Evolutionary conservation across 2,329 filamentous ascomycete genomes (phyloP).

Genomic region (Aspergillus calidoustus): DNA sequence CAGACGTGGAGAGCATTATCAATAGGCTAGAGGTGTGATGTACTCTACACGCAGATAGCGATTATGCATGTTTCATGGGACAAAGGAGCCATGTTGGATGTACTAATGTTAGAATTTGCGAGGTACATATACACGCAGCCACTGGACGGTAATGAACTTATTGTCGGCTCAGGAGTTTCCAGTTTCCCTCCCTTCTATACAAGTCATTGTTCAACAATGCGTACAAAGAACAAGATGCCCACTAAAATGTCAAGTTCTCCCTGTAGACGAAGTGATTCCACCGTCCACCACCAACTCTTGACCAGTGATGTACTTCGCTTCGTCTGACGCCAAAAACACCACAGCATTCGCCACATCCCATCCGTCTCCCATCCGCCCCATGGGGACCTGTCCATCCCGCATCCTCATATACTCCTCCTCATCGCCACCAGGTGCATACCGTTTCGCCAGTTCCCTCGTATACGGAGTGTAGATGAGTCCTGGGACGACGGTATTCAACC

Average conservation of each 20-base stretch:
- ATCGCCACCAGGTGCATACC: conserved; percentile 49
- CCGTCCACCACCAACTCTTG: conserved; percentile 44
- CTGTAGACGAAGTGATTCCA: conserved; percentile 14
- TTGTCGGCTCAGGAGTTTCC: too few species aligned
- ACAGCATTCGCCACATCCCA: conserved; percentile 41
- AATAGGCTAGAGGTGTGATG: neutral
- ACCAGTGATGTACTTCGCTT: conserved; percentile 41
- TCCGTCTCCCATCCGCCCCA: conserved; percentile 39
- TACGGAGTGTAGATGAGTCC: conserved; percentile 63
- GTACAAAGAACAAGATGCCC: too few species aligned
- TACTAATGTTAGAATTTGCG: too few species aligned
- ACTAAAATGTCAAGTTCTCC: neutral
- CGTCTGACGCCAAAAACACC: conserved; percentile 36
- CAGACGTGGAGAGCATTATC: conserved; percentile 18
- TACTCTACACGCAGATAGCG: neutral
- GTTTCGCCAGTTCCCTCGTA: conserved; percentile 46
- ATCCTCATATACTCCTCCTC: conserved; percentile 46
- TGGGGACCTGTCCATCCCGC: conserved; percentile 32
- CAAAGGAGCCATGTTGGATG: too few species aligned
- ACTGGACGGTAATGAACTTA: too few species aligned
- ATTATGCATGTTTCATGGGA: neutral
- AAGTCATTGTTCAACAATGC: too few species aligned
- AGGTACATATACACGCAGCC: too few species aligned
- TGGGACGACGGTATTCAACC: conserved; percentile 60
- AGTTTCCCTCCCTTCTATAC: too few species aligned